Percentiles rank a stretch among this genome's conserved stretches.
phyloP scores from a whole-genome alignment of 805 yeast genomes.

The Yamadazyma paraphyllophila region DNA sequence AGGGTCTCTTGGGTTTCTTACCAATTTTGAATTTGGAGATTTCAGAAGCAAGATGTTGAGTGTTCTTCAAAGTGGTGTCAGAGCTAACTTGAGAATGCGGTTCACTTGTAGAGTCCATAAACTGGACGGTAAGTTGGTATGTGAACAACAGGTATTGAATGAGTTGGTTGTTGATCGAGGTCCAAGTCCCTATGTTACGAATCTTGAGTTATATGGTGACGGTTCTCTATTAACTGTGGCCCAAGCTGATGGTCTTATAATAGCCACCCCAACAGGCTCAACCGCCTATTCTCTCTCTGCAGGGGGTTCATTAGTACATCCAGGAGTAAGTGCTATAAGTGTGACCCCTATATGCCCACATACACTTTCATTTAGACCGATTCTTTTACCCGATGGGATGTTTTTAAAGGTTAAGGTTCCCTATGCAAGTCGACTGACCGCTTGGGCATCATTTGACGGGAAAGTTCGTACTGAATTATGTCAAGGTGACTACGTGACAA shows the following conservation, averaged over 20 bases:
- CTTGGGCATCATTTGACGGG: constrained; percentile 98
- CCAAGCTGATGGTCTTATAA: constrained; percentile 90
- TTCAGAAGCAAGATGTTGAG: constrained; percentile 57
- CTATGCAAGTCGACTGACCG: constrained; percentile 72
- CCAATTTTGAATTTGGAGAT: constrained; percentile 78
- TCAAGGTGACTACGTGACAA: constrained; percentile 81
- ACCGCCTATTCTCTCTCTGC: constrained; percentile 95
- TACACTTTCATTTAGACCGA: constrained; percentile 88
- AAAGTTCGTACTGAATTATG: constrained; percentile 76
- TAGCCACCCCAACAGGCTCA: constrained; percentile 95
- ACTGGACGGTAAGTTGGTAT: constrained; percentile 50
- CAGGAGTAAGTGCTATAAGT: constrained; percentile 87
- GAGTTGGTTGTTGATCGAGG: constrained; percentile 93
- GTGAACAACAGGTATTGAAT: constrained; percentile 78
- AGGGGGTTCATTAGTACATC: constrained; percentile 93
- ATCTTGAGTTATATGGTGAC: constrained; percentile 86
- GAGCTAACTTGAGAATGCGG: constrained; percentile 79
- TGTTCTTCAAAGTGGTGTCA: constrained; percentile 69
- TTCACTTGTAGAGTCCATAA: constrained; percentile 72
- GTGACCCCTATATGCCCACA: constrained; percentile 97
- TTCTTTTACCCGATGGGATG: constrained; percentile 92
- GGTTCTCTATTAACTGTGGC: constrained; percentile 81
- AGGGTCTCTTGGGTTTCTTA: constrained; percentile 48
- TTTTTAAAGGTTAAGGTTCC: constrained; percentile 80
- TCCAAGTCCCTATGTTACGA: constrained; percentile 88